These are phyloP conservation scores for Ceratobasidium sp. DNA, from an alignment of 1,284 basidiomycete genomes.

Conservation along the genomic window DNA sequence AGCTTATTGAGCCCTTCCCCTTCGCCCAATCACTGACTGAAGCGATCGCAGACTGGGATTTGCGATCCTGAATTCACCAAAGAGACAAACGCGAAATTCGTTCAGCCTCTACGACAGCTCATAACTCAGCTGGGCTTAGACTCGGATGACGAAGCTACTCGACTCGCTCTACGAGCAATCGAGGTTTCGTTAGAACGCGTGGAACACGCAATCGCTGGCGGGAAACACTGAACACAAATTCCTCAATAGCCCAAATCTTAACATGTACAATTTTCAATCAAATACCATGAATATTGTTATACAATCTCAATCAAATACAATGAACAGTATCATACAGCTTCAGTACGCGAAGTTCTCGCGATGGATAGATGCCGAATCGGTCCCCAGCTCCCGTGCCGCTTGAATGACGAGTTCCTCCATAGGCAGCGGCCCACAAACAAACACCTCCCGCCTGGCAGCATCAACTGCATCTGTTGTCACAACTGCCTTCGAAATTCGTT, in stretches of 20 bases:
- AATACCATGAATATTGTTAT: too few relatives aligned
- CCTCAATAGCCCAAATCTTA: background rate
- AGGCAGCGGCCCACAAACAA: constrained; percentile 47
- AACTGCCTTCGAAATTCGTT: constrained; percentile 21
- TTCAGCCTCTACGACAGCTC: background rate
- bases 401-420: constrained; percentile 54
- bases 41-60: constrained; percentile 6
- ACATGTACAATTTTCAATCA: background rate
- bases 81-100: background rate
- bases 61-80: background rate
- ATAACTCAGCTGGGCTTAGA: background rate
- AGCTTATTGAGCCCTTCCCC: background rate
- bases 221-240: constrained; percentile 2
- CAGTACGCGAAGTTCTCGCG: constrained; percentile 62
- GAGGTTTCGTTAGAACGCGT: constrained; percentile 10
- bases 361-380: constrained; percentile 53
- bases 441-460: constrained; percentile 38
- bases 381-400: constrained; percentile 54
- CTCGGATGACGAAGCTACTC: background rate
- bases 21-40: background rate
- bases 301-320: constrained; percentile 52
- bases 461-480: background rate
- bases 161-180: background rate
- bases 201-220: background rate
- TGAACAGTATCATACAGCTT: constrained; percentile 6